phyloP scores from a whole-genome alignment of 768 basidiomycete species.

The Gloeopeniophorella convolvens region DNA sequence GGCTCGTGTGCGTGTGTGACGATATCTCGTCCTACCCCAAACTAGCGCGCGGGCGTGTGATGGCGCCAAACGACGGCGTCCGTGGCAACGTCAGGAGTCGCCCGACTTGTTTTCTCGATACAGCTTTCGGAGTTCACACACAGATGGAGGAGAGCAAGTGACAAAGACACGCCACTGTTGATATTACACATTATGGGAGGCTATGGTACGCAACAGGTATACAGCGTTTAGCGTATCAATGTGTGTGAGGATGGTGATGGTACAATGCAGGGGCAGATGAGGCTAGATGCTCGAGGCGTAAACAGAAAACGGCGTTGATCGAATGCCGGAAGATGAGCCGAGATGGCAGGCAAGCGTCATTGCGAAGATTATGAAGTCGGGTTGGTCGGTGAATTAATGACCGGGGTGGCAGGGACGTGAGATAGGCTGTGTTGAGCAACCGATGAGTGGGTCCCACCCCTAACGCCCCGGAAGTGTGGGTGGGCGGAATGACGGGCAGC shows the following conservation, averaged over 20 bases:
- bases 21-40: no score
- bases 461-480: not conserved
- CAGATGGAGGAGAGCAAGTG: not conserved
- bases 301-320: constrained; percentile 9
- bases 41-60: not conserved
- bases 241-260: constrained; percentile 15
- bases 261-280: constrained; percentile 18
- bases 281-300: constrained; percentile 17
- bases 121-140: constrained; percentile 11
- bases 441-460: not conserved
- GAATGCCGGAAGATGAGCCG: constrained; percentile 11
- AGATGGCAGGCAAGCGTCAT: constrained; percentile 15
- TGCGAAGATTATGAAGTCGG: not conserved
- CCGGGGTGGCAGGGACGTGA: constrained; percentile 1
- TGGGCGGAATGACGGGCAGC: not conserved
- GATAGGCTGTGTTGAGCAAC: not conserved
- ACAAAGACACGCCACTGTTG: not conserved
- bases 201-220: constrained; percentile 12
- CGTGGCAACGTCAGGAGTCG: not conserved
- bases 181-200: constrained; percentile 13
- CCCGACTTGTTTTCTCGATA: not conserved
- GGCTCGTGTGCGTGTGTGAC: not conserved
- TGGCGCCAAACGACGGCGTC: not conserved
- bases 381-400: constrained; percentile 2
- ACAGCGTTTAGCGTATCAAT: constrained; percentile 17